These are phyloP conservation scores for Ambrosia hybrid DNA, from an alignment of 140 eudicot genomes.

Conservation along the genomic window DNA sequence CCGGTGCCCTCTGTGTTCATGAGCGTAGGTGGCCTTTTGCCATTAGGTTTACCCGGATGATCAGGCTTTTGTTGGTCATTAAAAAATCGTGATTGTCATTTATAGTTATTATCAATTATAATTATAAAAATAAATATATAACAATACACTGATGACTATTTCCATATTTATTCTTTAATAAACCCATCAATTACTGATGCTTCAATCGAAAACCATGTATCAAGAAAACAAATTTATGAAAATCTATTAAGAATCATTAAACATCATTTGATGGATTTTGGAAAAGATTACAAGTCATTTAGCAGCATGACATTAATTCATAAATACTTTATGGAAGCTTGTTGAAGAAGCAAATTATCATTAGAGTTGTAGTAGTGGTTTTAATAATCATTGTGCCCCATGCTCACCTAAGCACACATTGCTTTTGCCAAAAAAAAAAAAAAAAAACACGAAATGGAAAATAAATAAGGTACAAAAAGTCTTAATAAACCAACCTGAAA, in stretches of 20 bases:
- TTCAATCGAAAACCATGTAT: neutral
- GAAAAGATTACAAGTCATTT: constrained; percentile 2
- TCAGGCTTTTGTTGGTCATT: too few relatives aligned
- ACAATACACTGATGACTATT: too few relatives aligned
- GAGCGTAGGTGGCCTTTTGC: too few relatives aligned
- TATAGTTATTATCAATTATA: too few relatives aligned
- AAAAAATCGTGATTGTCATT: too few relatives aligned
- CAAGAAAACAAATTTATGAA: neutral
- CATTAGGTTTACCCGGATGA: too few relatives aligned
- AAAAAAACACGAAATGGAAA: neutral
- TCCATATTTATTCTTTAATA: too few relatives aligned
- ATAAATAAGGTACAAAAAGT: neutral
- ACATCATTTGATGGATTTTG: constrained; percentile 1
- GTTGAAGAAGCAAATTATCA: constrained; percentile 1
- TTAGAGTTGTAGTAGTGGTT: neutral
- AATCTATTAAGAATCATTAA: constrained; percentile 5
- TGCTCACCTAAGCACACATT: constrained; percentile 4
- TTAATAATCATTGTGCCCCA: neutral
- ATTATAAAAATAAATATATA: too few relatives aligned
- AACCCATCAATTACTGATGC: neutral
- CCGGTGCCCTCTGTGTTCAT: too few relatives aligned
- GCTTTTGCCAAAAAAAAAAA: neutral
- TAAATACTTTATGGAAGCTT: constrained; percentile 13
- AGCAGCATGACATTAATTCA: constrained; percentile 11
- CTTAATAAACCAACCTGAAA: neutral